These are phyloP conservation scores for Suhomyces atakaporum DNA, from an alignment of 1,139 yeast species.

Conservation along the genomic window DNA sequence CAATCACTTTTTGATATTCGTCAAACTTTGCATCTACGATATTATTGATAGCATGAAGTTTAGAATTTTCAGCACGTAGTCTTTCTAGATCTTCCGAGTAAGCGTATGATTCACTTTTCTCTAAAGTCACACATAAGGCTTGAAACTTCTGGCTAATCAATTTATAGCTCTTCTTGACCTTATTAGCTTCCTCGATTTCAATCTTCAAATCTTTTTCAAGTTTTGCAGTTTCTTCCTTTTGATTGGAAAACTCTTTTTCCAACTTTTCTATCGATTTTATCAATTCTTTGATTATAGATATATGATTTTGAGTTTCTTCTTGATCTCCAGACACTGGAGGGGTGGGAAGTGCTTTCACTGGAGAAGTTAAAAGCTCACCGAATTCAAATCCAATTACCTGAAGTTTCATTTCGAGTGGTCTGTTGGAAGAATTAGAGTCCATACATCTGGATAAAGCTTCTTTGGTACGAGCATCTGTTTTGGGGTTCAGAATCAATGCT, in stretches of 20 bases:
- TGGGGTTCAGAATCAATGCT: constrained; percentile 23
- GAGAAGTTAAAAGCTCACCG: constrained; percentile 12
- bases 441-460: constrained; percentile 22
- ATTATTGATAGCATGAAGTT: constrained; percentile 17
- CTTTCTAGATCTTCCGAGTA: constrained; percentile 16
- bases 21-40: constrained; percentile 29
- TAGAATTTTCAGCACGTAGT: constrained; percentile 25
- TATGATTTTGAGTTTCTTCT: constrained; percentile 19
- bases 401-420: constrained; percentile 27
- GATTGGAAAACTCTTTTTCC: constrained; percentile 25
- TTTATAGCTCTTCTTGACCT: constrained; percentile 23
- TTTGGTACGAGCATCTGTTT: constrained; percentile 21
- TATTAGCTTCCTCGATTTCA: constrained; percentile 28
- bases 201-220: constrained; percentile 25
- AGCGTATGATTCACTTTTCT: constrained; percentile 9
- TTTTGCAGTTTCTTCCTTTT: constrained; percentile 24
- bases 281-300: constrained; percentile 20
- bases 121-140: constrained; percentile 20
- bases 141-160: constrained; percentile 23
- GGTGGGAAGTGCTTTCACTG: constrained; percentile 16
- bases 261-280: constrained; percentile 21
- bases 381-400: constrained; percentile 29
- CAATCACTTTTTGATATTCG: constrained; percentile 35
- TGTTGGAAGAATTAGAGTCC: constrained; percentile 13
- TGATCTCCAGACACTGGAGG: constrained; percentile 21